These are phyloP conservation scores for Penicillium riverlandense DNA, from an alignment of 495 filamentous ascomycete species.

Conservation along the genomic window DNA sequence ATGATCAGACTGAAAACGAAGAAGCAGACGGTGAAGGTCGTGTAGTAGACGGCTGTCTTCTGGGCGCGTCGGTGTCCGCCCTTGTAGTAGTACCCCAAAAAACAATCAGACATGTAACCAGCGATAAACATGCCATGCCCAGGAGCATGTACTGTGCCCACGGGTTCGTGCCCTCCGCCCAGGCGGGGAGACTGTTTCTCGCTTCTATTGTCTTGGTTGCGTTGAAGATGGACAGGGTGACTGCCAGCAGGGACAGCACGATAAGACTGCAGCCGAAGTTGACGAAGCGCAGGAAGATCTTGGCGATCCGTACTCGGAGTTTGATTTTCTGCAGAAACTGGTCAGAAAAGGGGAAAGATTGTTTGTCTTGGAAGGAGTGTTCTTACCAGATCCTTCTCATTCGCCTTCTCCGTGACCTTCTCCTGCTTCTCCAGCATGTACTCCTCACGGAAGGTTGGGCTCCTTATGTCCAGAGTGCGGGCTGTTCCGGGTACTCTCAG, in stretches of 20 bases:
- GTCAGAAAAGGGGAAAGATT: conserved; percentile 5
- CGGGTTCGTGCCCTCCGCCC: conserved; percentile 68
- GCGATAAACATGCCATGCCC: conserved; percentile 67
- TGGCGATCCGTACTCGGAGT: conserved; percentile 84
- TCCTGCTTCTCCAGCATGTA: conserved; percentile 76
- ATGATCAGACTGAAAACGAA: conserved; percentile 92
- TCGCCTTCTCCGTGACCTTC: conserved; percentile 67
- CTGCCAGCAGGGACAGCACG: conserved; percentile 77
- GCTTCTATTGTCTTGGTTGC: conserved; percentile 64
- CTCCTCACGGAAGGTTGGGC: conserved; percentile 85
- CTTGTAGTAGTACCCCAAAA: conserved; percentile 82
- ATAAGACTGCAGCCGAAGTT: conserved; percentile 97
- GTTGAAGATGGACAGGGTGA: conserved; percentile 85
- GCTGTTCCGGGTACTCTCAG: conserved; percentile 79
- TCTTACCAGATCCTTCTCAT: conserved; percentile 79
- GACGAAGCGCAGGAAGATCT: conserved; percentile 84
- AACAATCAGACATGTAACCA: conserved; percentile 69
- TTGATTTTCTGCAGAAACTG: conserved; percentile 69
- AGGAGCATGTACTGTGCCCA: conserved; percentile 90
- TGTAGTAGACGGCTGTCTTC: conserved; percentile 91
- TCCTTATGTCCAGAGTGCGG: conserved; percentile 59
- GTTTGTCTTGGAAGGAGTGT: not conserved
- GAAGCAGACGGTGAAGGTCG: conserved; percentile 80
- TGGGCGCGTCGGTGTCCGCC: conserved; percentile 86
- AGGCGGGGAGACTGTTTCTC: conserved; percentile 73